Percentiles rank a stretch among this genome's conserved stretches.
phyloP scores from a whole-genome alignment of 495 filamentous ascomycete genomes.

The Penicillium alfredii region DNA sequence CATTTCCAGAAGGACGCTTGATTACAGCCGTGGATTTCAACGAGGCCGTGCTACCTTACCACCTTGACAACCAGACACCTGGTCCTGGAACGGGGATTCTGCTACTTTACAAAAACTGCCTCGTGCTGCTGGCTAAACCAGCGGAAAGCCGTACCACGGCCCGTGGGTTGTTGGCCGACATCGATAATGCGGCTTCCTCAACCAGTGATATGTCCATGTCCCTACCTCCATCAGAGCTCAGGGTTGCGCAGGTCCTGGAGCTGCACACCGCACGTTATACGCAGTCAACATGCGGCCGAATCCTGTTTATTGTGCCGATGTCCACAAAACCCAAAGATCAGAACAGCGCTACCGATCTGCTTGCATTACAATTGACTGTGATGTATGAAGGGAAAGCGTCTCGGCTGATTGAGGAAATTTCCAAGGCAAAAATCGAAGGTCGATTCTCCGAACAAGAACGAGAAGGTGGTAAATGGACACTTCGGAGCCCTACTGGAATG shows the following conservation, averaged over 20 bases:
- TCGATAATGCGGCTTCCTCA: constrained; percentile 55
- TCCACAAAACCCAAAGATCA: constrained; percentile 46
- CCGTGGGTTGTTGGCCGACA: constrained; percentile 71
- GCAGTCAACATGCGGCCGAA: constrained; percentile 65
- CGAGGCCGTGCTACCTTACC: constrained; percentile 72
- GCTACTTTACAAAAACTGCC: constrained; percentile 74
- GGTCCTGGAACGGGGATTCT: constrained; percentile 59
- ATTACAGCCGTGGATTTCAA: constrained; percentile 79
- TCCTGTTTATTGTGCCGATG: constrained; percentile 64
- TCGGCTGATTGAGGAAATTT: constrained; percentile 77
- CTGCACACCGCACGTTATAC: constrained; percentile 69
- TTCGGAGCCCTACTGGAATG: constrained; percentile 57
- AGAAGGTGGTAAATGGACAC: constrained; percentile 71
- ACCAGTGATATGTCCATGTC: constrained; percentile 35
- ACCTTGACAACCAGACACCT: constrained; percentile 28
- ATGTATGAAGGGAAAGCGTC: constrained; percentile 73
- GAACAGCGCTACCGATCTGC: constrained; percentile 55
- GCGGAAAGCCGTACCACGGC: constrained; percentile 57
- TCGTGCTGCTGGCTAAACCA: constrained; percentile 70
- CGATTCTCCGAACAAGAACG: constrained; percentile 73
- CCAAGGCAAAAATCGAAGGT: constrained; percentile 78
- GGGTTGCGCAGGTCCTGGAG: constrained; percentile 64
- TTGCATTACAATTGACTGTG: constrained; percentile 46
- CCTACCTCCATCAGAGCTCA: constrained; percentile 49
- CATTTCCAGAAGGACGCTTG: constrained; percentile 69